Conservation (phyloP, 345 rosid genomes). For the Dimocarpus longan region DNA sequence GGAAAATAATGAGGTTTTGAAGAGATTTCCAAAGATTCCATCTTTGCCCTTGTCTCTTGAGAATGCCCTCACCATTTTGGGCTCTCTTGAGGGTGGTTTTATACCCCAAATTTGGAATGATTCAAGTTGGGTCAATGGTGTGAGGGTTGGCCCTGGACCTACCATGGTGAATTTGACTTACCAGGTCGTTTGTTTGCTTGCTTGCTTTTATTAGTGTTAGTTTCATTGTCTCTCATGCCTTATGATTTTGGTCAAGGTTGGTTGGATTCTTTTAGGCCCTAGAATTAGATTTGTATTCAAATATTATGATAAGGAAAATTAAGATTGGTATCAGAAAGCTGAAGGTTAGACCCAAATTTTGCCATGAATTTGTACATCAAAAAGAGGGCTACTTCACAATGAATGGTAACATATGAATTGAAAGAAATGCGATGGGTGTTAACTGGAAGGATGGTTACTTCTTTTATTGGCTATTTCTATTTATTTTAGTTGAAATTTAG, state of each 20-base stretch:
- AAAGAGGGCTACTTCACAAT: too few relatives aligned
- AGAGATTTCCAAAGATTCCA: constrained; percentile 70
- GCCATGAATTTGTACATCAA: too few relatives aligned
- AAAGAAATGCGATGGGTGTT: too few relatives aligned
- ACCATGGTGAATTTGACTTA: constrained; percentile 69
- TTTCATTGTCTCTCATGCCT: too few relatives aligned
- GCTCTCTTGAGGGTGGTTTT: constrained; percentile 56
- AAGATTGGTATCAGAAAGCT: background rate
- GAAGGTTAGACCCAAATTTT: too few relatives aligned
- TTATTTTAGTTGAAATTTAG: background rate
- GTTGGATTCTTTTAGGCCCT: constrained; percentile 1
- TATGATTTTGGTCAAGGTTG: background rate
- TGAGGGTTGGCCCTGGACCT: constrained; percentile 72
- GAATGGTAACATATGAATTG: too few relatives aligned
- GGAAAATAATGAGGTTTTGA: constrained; percentile 55
- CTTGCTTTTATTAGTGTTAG: background rate
- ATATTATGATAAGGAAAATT: background rate
- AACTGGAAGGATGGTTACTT: too few relatives aligned
- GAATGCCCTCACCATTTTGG: constrained; percentile 68
- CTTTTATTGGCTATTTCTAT: background rate
- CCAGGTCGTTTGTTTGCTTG: constrained; percentile 53
- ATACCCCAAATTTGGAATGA: constrained; percentile 65
- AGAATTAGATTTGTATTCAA: constrained; percentile 1
- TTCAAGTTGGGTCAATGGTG: constrained; percentile 41
- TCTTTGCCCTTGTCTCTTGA: constrained; percentile 78